Evolutionary conservation across 164 flowering plant species (phyloP).

Genomic region (Dillenia turbinata): DNA sequence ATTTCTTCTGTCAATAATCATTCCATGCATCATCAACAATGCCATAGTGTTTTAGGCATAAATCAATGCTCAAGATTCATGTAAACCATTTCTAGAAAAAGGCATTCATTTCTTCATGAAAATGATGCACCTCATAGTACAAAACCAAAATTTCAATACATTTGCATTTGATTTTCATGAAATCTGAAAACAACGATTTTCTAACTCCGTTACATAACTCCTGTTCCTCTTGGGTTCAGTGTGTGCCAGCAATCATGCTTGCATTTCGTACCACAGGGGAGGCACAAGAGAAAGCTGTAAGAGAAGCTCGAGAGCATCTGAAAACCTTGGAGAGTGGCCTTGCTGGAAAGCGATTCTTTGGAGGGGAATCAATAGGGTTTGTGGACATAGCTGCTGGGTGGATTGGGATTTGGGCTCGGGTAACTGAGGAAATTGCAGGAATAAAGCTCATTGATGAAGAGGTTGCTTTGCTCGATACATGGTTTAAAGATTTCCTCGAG

Average conservation of each 20-base stretch:
- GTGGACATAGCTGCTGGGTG: slow-evolving; percentile 25
- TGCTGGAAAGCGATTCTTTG: slow-evolving; percentile 15
- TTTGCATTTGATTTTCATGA: too few relatives aligned
- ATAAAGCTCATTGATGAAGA: slow-evolving; percentile 19
- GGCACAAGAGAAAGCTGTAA: slow-evolving; percentile 17
- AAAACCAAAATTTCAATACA: too few relatives aligned
- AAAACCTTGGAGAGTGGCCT: slow-evolving; percentile 23
- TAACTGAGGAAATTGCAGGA: slow-evolving; percentile 18
- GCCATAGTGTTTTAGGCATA: too few relatives aligned
- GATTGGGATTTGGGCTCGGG: slow-evolving; percentile 19
- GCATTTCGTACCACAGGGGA: slow-evolving; percentile 17
- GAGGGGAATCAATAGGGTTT: slow-evolving; percentile 22
- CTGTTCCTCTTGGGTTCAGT: slow-evolving; percentile 5
- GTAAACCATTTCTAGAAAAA: too few relatives aligned
- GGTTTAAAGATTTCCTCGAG: slow-evolving; percentile 18
- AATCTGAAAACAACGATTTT: too few relatives aligned
- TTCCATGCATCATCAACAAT: too few relatives aligned
- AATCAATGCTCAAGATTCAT: too few relatives aligned
- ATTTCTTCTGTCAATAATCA: too few relatives aligned
- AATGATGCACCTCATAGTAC: too few relatives aligned
- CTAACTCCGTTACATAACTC: too few relatives aligned
- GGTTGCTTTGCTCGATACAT: slow-evolving; percentile 18
- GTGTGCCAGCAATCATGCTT: slow-evolving; percentile 10
- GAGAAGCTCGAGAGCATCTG: slow-evolving; percentile 25
- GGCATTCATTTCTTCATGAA: too few relatives aligned